Percentiles rank a stretch among this genome's conserved stretches.
Evolutionary conservation across 164 flowering plant species (phyloP).

Genomic region (Dillenia turbinata): DNA sequence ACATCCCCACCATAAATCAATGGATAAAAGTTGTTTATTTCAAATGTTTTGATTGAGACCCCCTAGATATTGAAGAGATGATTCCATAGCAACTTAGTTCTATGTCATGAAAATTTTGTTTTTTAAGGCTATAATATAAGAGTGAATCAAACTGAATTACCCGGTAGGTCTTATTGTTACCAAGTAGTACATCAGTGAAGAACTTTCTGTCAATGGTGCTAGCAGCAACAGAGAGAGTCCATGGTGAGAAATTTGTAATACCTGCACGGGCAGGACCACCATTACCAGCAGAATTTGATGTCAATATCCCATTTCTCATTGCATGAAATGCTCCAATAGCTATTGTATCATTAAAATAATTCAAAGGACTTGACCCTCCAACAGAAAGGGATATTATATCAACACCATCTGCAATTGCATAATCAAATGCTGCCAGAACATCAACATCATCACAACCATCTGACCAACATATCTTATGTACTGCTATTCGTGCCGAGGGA

Average conservation of each 20-base stretch:
- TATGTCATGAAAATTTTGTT: background rate
- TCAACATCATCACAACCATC: background rate
- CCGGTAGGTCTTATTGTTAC: slow-evolving; percentile 3
- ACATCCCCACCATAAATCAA: slow-evolving; percentile 19
- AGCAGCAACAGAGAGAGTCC: slow-evolving; percentile 18
- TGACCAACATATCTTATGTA: background rate
- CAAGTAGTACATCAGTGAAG: slow-evolving; percentile 12
- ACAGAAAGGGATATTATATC: no score
- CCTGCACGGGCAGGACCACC: background rate
- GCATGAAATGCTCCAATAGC: slow-evolving; percentile 28
- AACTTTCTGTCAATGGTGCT: slow-evolving; percentile 17
- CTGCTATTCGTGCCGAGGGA: background rate
- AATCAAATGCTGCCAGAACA: background rate
- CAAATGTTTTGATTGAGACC: slow-evolving; percentile 9
- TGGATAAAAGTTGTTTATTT: slow-evolving; percentile 10
- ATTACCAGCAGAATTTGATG: slow-evolving; percentile 18
- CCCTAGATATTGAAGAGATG: slow-evolving; percentile 2
- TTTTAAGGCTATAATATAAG: background rate
- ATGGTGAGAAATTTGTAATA: slow-evolving; percentile 1
- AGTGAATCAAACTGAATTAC: background rate
- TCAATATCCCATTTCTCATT: slow-evolving; percentile 15
- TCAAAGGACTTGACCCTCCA: background rate
- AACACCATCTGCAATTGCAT: background rate
- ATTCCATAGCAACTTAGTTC: background rate
- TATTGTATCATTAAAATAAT: background rate